A percentile compares a stretch with the other conserved stretches of the same genome.
These are phyloP conservation scores for Globisporangium spinosum DNA, from an alignment of 352 stramenopile species.

Conservation along the genomic window DNA sequence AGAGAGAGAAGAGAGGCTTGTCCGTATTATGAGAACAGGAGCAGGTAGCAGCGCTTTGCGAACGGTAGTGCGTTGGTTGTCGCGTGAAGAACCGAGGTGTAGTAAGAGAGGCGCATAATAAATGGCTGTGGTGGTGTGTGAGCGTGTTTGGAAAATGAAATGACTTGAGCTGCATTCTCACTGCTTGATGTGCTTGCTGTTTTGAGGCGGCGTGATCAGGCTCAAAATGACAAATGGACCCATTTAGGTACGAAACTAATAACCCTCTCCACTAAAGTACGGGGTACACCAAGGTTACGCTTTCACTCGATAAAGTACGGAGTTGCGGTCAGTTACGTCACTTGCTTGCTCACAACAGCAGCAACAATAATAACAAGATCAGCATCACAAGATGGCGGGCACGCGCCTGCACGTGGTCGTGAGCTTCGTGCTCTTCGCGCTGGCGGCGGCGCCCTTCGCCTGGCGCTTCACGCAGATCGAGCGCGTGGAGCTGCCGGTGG, in stretches of 20 bases:
- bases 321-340: neutral
- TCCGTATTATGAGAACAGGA: neutral
- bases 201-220: neutral
- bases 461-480: conserved; percentile 69
- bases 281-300: neutral
- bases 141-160: neutral
- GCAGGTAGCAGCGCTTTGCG: neutral
- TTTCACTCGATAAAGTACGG: conserved; percentile 5
- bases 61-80: neutral
- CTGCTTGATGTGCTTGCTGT: neutral
- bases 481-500: conserved; percentile 47
- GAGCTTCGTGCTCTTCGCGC: conserved; percentile 68
- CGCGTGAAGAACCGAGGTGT: neutral
- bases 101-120: neutral
- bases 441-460: conserved; percentile 54
- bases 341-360: neutral
- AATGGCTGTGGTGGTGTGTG: neutral
- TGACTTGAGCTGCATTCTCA: neutral
- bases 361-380: neutral
- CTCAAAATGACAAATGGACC: conserved; percentile 18
- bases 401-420: conserved; percentile 73
- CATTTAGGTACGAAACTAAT: neutral
- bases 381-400: conserved; percentile 46
- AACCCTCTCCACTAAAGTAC: neutral
- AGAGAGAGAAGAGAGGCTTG: neutral